phyloP scores from a whole-genome alignment of 1,284 basidiomycete species.

The Trichosporon sp. region DNA sequence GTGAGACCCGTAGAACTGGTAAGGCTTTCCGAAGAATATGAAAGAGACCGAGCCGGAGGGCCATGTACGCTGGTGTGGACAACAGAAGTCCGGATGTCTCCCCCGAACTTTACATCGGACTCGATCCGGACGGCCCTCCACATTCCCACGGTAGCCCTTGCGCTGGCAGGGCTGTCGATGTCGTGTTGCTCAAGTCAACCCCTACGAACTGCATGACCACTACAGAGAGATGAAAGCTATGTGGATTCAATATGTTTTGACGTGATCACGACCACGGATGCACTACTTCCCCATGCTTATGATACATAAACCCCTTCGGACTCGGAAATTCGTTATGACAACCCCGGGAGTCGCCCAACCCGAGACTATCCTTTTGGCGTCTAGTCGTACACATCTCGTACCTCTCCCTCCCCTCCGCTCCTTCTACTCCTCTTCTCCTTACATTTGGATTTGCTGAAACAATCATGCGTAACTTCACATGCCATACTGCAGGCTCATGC shows the following conservation, averaged over 20 bases:
- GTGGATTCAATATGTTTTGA: background rate
- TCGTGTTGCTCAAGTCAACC: background rate
- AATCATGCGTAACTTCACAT: background rate
- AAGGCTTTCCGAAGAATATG: background rate
- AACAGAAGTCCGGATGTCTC: background rate
- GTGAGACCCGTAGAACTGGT: background rate
- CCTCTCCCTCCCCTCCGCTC: background rate
- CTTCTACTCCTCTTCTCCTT: background rate
- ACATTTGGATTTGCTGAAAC: background rate
- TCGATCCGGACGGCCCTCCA: background rate
- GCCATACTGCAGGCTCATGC: background rate
- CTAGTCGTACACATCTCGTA: background rate
- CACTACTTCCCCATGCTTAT: background rate
- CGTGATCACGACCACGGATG: background rate
- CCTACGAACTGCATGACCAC: background rate
- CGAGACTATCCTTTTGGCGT: background rate
- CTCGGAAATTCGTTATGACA: background rate
- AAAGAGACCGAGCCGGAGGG: background rate
- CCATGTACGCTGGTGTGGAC: background rate
- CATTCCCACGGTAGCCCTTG: background rate
- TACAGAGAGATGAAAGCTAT: background rate
- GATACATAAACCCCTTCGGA: background rate
- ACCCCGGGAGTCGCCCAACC: background rate
- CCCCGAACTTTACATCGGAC: background rate
- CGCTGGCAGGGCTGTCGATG: background rate